Evolutionary conservation across 129 eudicot species (phyloP).

Genomic region (Cynara cardunculus): DNA sequence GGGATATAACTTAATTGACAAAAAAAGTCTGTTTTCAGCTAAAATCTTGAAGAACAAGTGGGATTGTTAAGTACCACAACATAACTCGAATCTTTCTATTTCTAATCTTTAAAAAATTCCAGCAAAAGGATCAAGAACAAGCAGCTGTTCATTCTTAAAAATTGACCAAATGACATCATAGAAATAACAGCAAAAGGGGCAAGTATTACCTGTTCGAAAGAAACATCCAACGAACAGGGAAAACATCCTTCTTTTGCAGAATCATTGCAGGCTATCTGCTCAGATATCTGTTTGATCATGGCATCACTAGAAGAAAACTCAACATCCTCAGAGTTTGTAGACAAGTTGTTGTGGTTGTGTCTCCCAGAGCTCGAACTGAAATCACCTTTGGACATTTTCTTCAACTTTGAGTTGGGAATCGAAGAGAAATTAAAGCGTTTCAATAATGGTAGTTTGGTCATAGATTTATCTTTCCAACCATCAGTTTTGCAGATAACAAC

Average conservation of each 20-base stretch:
- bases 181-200: not conserved
- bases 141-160: no score
- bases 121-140: no score
- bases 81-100: no score
- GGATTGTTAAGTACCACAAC: no score
- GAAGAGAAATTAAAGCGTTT: conserved; percentile 10
- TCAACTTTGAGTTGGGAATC: not conserved
- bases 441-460: conserved; percentile 7
- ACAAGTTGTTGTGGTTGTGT: not conserved
- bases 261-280: not conserved
- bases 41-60: no score
- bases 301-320: conserved; percentile 14
- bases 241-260: conserved; percentile 11
- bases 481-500: not conserved
- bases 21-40: no score
- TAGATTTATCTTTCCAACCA: conserved; percentile 19
- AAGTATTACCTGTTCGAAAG: conserved; percentile 26
- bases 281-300: not conserved
- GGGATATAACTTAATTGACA: no score
- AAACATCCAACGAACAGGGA: conserved; percentile 12
- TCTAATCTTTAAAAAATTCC: no score
- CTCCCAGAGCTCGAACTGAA: conserved; percentile 9
- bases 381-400: conserved; percentile 17
- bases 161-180: not conserved
- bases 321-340: conserved; percentile 11